Percentiles rank a stretch among this genome's conserved stretches.
These are phyloP conservation scores for Melanogaster broomeanus DNA, from an alignment of 768 basidiomycete species.

Conservation along the genomic window DNA sequence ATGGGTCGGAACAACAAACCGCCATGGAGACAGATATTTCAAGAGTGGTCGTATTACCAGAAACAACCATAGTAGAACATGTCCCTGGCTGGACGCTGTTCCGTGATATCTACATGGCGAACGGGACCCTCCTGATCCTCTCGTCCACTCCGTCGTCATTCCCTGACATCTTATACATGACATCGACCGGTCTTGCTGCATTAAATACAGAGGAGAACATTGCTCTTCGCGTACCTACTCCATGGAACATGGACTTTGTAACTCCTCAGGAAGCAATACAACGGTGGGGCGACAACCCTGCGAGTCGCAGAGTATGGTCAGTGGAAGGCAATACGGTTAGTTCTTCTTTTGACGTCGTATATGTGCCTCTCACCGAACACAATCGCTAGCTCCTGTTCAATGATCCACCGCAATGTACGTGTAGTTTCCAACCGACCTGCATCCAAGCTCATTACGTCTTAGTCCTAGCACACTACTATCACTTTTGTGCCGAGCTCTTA, in stretches of 20 bases:
- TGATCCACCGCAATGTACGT: slow-evolving; percentile 62
- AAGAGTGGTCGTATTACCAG: slow-evolving; percentile 37
- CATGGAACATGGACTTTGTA: slow-evolving; percentile 61
- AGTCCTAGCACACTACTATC: slow-evolving; percentile 85
- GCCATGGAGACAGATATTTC: slow-evolving; percentile 1
- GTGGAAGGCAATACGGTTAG: slow-evolving; percentile 75
- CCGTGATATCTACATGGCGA: slow-evolving; percentile 80
- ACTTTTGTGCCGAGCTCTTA: slow-evolving; percentile 81
- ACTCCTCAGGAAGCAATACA: slow-evolving; percentile 56
- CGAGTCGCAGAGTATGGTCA: slow-evolving; percentile 56
- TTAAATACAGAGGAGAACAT: slow-evolving; percentile 64
- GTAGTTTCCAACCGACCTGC: background rate
- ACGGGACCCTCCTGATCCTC: slow-evolving; percentile 77
- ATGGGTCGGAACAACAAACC: background rate
- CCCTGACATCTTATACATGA: slow-evolving; percentile 57
- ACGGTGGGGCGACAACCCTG: slow-evolving; percentile 56
- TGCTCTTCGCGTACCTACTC: slow-evolving; percentile 65
- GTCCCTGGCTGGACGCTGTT: slow-evolving; percentile 87
- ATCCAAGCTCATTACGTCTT: background rate
- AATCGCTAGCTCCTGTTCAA: slow-evolving; percentile 54
- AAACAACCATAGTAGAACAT: slow-evolving; percentile 61
- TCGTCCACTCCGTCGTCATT: slow-evolving; percentile 45
- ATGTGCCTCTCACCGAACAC: background rate
- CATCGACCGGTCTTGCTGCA: slow-evolving; percentile 63
- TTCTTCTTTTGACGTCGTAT: background rate